phyloP scores from a whole-genome alignment of 164 flowering plant species.

The Macadamia integrifolia region DNA sequence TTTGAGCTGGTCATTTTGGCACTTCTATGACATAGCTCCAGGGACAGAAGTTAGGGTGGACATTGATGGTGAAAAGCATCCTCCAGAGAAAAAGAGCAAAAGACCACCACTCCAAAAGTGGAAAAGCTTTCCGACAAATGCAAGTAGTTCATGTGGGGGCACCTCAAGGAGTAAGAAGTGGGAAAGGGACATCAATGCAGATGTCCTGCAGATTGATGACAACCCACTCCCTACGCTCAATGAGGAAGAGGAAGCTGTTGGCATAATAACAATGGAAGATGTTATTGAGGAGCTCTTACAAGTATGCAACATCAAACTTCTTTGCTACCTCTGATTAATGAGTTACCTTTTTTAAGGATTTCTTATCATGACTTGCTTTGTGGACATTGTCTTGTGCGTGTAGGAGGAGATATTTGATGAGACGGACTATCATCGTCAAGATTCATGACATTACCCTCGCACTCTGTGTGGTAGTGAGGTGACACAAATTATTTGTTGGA shows the following conservation, averaged over 20 bases:
- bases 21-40: slow-evolving; percentile 19
- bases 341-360: background rate
- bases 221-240: slow-evolving; percentile 55
- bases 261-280: slow-evolving; percentile 84
- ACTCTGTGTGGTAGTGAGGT: too few species aligned
- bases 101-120: slow-evolving; percentile 55
- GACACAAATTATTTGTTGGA: too few species aligned
- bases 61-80: slow-evolving; percentile 56
- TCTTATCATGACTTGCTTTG: background rate
- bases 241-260: slow-evolving; percentile 89
- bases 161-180: slow-evolving; percentile 67
- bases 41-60: slow-evolving; percentile 56
- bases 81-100: slow-evolving; percentile 48
- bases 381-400: background rate
- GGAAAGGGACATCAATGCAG: slow-evolving; percentile 62
- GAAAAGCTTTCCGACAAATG: slow-evolving; percentile 71
- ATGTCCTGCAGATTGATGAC: slow-evolving; percentile 67
- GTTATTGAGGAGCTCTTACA: slow-evolving; percentile 62
- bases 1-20: background rate
- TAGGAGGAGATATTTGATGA: slow-evolving; percentile 55
- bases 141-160: slow-evolving; percentile 33
- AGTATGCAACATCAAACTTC: slow-evolving; percentile 29
- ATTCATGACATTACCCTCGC: slow-evolving; percentile 9
- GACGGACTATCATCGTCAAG: slow-evolving; percentile 36
- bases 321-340: background rate